Evolutionary conservation across 1,284 basidiomycete species (phyloP).

Genomic region (Xerocomus nothofagi): DNA sequence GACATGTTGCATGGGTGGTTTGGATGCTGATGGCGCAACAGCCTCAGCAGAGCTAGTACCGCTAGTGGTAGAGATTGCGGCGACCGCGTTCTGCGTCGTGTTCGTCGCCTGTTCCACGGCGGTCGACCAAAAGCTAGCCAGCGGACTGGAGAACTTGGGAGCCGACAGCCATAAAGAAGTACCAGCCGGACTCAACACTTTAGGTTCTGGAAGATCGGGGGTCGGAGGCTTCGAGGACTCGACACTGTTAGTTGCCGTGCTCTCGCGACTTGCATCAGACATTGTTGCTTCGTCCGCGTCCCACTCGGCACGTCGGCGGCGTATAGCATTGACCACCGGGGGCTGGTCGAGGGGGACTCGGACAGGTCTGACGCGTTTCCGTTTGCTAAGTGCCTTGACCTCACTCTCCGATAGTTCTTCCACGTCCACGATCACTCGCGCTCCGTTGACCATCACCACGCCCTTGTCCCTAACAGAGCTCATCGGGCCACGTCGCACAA

Average conservation of each 20-base stretch:
- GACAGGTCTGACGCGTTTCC: constrained; percentile 84
- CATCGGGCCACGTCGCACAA: constrained; percentile 73
- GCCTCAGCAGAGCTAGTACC: constrained; percentile 37
- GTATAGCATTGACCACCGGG: constrained; percentile 73
- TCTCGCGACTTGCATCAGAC: constrained; percentile 15
- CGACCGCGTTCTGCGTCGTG: constrained; percentile 71
- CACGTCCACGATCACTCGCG: constrained; percentile 82
- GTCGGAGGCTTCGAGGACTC: constrained; percentile 28
- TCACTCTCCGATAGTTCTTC: constrained; percentile 92
- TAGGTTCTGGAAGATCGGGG: constrained; percentile 24
- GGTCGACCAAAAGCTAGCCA: constrained; percentile 69
- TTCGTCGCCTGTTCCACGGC: constrained; percentile 72
- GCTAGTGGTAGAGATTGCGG: constrained; percentile 62
- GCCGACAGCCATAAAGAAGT: constrained; percentile 46
- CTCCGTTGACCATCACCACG: constrained; percentile 87
- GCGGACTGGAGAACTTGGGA: constrained; percentile 67
- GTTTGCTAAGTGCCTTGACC: constrained; percentile 77
- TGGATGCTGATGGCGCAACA: constrained; percentile 50
- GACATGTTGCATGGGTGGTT: constrained; percentile 71
- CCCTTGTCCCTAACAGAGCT: constrained; percentile 69
- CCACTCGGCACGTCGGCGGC: constrained; percentile 69
- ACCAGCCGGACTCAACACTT: not conserved
- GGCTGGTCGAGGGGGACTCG: constrained; percentile 93
- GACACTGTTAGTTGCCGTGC: constrained; percentile 24
- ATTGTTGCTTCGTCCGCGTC: constrained; percentile 39